A percentile compares a stretch with the other conserved stretches of the same genome.
These are phyloP conservation scores for Aspergillus transmontanensis DNA, from an alignment of 2,329 filamentous ascomycete genomes.

Conservation along the genomic window DNA sequence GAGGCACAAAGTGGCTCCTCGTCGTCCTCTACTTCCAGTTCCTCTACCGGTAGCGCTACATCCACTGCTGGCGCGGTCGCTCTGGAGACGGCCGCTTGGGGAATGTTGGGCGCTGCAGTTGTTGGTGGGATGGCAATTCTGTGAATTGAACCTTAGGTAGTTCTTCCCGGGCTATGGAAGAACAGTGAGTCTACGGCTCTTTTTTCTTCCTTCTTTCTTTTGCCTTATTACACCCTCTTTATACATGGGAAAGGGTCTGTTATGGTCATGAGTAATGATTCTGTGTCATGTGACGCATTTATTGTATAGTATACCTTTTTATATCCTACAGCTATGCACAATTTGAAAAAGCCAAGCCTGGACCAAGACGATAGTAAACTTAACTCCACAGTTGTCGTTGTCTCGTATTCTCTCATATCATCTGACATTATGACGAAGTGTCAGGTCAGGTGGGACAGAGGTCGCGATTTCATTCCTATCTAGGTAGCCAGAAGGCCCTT, in stretches of 20 bases:
- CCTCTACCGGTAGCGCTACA: slow-evolving; percentile 18
- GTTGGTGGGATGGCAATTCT: slow-evolving; percentile 36
- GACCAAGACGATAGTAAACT: neutral
- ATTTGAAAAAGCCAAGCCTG: neutral
- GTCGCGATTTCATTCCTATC: too few relatives aligned
- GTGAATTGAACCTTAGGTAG: slow-evolving; percentile 15
- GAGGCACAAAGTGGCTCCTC: slow-evolving; percentile 31
- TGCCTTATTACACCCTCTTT: neutral
- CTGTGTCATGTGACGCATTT: neutral
- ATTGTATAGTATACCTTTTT: neutral
- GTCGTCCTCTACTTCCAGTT: slow-evolving; percentile 13
- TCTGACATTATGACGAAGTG: neutral
- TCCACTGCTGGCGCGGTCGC: slow-evolving; percentile 33
- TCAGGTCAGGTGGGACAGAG: too few relatives aligned
- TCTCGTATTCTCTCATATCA: neutral
- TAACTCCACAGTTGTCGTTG: neutral
- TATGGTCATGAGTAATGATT: neutral
- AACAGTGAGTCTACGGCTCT: neutral
- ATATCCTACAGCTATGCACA: neutral
- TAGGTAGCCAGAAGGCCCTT: too few relatives aligned
- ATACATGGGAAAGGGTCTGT: neutral
- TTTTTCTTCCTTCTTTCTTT: neutral
- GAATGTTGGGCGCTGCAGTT: slow-evolving; percentile 38
- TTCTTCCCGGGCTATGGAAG: neutral
- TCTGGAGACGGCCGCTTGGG: slow-evolving; percentile 40